Base-by-base conservation (phyloP, 768 basidiomycete genomes). In the Brasilioporus rufonigricans region DNA sequence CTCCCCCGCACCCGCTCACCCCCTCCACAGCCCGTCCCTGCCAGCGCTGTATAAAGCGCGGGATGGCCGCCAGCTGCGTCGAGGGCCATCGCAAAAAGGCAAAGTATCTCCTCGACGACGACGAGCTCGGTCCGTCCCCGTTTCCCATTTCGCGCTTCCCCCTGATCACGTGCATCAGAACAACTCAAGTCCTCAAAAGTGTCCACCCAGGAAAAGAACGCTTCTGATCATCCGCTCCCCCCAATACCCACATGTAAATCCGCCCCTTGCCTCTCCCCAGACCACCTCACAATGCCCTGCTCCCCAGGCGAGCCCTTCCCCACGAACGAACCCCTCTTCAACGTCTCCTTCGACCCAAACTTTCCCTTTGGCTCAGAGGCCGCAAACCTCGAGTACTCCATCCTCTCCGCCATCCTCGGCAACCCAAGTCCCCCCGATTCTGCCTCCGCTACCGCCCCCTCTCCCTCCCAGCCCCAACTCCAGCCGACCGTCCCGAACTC, bases 81-180 rank as follows among this genome's bases (percentile, higher is more conserved):
- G 97, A 99, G 67, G 97, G 97, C 2, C 89, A 90, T 59, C 84
- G 97, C 64, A 99, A 99, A 74, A 98, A 98, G 74, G 96, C 97
- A 11, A 98, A 98, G 67, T 99, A 98, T 71, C 82, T 99, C 16
- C 77, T 96, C 53, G 93, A 96, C 70, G 92, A 95, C 39, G 90
- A 91, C 44, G 95, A 98, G 69, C 85, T 95, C 52, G 89, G 93
- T 91, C 68, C 54, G 79, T 72, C 36, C 9, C 32, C 29, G 16
- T 18, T 18, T 19, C n/a, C 16, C 36, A 8, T 19, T 7, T 8
- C 36, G 18, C 18, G n/a, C 36, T 24, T 2, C 41, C 1, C 14
- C 21, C 53, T 61, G 61, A 69, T 69, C 65, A 67, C 69, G 67
- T 65, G 66, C n/a, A 72, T 21, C 66, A 80, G 75, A 76, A 53